phyloP scores from a whole-genome alignment of 2,329 filamentous ascomycete species.

The Trichothecium sympodiale region DNA sequence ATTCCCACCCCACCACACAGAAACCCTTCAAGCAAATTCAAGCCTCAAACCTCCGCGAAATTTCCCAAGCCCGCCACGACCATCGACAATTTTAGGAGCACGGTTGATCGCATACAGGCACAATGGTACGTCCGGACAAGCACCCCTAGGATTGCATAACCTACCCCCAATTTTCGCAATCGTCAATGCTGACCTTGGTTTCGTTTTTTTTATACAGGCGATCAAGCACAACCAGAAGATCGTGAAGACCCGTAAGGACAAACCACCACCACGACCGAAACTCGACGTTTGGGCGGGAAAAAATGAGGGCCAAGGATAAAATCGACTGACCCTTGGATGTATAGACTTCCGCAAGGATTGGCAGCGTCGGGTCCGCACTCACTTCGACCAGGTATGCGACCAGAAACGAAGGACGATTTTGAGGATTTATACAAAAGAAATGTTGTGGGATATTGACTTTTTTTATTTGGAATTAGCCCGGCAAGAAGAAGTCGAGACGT shows the following conservation, averaged over 20 bases:
- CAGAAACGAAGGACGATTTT: background rate
- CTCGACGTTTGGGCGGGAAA: background rate
- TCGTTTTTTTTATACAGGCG: constrained; percentile 44
- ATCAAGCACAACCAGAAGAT: constrained; percentile 99
- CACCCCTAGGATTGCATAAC: constrained; percentile 11
- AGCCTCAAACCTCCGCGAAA: constrained; percentile 24
- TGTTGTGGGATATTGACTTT: constrained; percentile 20
- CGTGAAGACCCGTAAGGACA: constrained; percentile 89
- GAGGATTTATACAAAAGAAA: no score
- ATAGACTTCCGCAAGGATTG: constrained; percentile 99
- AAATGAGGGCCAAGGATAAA: constrained; percentile 5
- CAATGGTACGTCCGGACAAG: constrained; percentile 30
- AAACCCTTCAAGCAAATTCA: constrained; percentile 31
- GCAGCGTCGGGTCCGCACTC: constrained; percentile 96
- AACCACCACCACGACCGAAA: constrained; percentile 14
- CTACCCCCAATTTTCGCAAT: no score
- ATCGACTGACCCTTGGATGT: constrained; percentile 24
- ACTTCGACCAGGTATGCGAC: constrained; percentile 93
- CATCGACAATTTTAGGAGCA: constrained; percentile 27
- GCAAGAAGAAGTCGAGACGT: constrained; percentile 89
- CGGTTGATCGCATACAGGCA: constrained; percentile 43
- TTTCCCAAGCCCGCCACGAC: constrained; percentile 25
- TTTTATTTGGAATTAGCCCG: constrained; percentile 51
- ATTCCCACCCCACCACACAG: constrained; percentile 20
- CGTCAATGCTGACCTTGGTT: constrained; percentile 14